A percentile compares a stretch with the other conserved stretches of the same genome.
phyloP scores from a whole-genome alignment of 1,284 basidiomycete species.

The Trichosporon coremiiforme region DNA sequence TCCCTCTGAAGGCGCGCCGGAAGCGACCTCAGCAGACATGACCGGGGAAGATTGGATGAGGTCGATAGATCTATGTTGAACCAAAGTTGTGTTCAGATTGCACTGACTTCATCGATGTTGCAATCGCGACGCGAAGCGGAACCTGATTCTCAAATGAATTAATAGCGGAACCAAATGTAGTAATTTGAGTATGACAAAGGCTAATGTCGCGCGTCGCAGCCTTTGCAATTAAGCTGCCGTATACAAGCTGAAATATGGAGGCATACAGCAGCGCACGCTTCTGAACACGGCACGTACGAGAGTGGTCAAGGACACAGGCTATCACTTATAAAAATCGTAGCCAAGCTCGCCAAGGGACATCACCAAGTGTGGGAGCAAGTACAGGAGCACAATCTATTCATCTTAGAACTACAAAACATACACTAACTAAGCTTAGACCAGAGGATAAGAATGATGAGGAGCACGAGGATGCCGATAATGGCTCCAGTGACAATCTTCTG shows the following conservation, averaged over 20 bases:
- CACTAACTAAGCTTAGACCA: slow-evolving; percentile 50
- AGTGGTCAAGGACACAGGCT: no score
- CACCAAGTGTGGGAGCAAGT: no score
- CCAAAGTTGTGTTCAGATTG: background rate
- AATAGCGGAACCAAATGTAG: background rate
- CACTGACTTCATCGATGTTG: background rate
- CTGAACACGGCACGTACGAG: no score
- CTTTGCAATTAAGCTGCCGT: no score
- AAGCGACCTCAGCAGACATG: slow-evolving; percentile 39
- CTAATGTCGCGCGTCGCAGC: background rate
- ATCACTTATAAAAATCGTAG: background rate
- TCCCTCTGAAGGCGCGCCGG: slow-evolving; percentile 35
- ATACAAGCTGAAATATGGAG: no score
- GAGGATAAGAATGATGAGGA: slow-evolving; percentile 56
- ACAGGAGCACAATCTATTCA: slow-evolving; percentile 6
- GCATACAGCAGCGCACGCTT: no score
- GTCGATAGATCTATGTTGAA: background rate
- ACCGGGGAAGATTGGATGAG: background rate
- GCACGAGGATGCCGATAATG: slow-evolving; percentile 56
- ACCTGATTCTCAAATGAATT: background rate
- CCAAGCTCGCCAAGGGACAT: background rate
- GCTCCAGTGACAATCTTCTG: slow-evolving; percentile 57
- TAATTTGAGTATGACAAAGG: background rate
- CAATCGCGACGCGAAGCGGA: background rate
- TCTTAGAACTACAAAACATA: slow-evolving; percentile 7